A percentile compares a stretch with the other conserved stretches of the same genome.
These are phyloP conservation scores for Myrmaecium sp. DNA, from an alignment of 2,329 filamentous ascomycete genomes.

Conservation along the genomic window DNA sequence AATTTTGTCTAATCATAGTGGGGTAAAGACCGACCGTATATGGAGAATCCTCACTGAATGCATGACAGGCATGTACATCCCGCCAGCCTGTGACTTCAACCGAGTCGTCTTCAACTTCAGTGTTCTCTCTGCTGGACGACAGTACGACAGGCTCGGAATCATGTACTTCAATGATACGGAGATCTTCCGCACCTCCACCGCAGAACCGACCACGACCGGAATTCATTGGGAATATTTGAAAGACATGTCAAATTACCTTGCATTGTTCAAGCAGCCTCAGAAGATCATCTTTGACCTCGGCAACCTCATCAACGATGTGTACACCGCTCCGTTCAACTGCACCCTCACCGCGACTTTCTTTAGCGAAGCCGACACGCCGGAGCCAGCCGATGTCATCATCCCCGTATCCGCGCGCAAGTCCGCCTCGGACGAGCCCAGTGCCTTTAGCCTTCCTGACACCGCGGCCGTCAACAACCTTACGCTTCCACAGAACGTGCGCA, in stretches of 20 bases:
- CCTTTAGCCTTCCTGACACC: conserved; percentile 48
- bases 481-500: conserved; percentile 50
- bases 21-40: neutral
- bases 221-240: conserved; percentile 65
- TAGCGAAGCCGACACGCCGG: conserved; percentile 24
- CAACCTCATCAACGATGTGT: conserved; percentile 52
- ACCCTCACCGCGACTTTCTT: conserved; percentile 62
- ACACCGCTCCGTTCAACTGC: conserved; percentile 58
- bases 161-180: conserved; percentile 66
- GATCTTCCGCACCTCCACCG: conserved; percentile 70
- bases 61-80: conserved; percentile 43
- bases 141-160: conserved; percentile 59
- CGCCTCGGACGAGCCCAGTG: conserved; percentile 38
- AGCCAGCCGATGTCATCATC: conserved; percentile 46
- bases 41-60: neutral
- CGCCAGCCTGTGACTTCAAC: conserved; percentile 55
- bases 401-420: conserved; percentile 42
- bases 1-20: neutral
- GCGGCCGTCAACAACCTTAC: conserved; percentile 40
- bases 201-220: conserved; percentile 54
- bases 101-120: conserved; percentile 62
- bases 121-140: conserved; percentile 50
- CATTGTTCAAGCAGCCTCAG: conserved; percentile 51
- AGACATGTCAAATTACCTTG: conserved; percentile 56
- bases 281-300: conserved; percentile 67